Percentiles rank a stretch among this genome's conserved stretches.
phyloP scores from a whole-genome alignment of 2,329 filamentous ascomycete genomes.

The Westerdykella aurantiaca region DNA sequence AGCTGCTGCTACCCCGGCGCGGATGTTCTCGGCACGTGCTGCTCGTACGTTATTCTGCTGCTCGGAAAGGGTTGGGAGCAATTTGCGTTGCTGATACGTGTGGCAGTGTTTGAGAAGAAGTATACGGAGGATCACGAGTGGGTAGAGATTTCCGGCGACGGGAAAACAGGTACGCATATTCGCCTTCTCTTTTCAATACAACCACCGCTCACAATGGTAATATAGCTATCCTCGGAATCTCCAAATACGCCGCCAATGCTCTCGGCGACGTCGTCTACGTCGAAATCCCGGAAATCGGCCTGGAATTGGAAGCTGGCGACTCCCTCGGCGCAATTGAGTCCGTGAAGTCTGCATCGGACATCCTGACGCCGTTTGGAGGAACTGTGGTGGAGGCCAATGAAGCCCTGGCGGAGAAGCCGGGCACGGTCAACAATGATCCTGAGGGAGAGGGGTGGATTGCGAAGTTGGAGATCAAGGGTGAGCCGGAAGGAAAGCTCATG shows the following conservation, averaged over 20 bases:
- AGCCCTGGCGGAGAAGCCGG: constrained; percentile 75
- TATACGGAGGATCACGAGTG: constrained; percentile 99
- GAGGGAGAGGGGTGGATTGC: constrained; percentile 92
- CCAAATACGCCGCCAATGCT: constrained; percentile 81
- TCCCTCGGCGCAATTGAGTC: constrained; percentile 92
- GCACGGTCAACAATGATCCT: constrained; percentile 80
- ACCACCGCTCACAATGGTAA: constrained; percentile 3
- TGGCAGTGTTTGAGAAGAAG: constrained; percentile 61
- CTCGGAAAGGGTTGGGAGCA: constrained; percentile 3
- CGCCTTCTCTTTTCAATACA: constrained; percentile 2
- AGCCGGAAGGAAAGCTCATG: constrained; percentile 59
- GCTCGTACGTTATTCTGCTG: constrained; percentile 16
- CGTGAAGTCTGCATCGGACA: constrained; percentile 97
- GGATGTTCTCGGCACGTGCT: constrained; percentile 37
- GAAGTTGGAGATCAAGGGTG: constrained; percentile 73
- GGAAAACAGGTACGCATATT: constrained; percentile 62
- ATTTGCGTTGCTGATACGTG: constrained; percentile 12
- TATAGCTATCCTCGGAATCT: constrained; percentile 70
- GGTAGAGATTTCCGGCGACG: constrained; percentile 81
- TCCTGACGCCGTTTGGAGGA: constrained; percentile 81
- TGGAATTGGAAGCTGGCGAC: constrained; percentile 69
- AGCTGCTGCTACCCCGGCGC: constrained; percentile 17
- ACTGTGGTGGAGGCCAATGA: constrained; percentile 69
- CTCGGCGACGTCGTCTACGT: constrained; percentile 97
- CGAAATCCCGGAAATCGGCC: constrained; percentile 72